Conservation (phyloP, 257 asterid species). For the Solanum chiquidenum region DNA sequence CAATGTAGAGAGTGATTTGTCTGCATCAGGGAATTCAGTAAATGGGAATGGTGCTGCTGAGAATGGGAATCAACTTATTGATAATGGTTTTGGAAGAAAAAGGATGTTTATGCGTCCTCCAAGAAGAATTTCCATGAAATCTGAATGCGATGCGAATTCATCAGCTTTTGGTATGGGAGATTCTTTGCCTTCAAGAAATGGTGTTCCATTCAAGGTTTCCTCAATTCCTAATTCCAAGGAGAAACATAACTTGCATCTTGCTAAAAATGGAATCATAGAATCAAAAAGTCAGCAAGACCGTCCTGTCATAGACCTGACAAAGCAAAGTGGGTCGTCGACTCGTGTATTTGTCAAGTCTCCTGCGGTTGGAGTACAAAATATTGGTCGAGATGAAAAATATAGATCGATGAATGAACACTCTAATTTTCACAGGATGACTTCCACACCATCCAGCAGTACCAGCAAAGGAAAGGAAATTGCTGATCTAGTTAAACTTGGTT, state of each 20-base stretch:
- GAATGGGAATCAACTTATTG: constrained; percentile 21
- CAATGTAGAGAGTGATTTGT: constrained; percentile 9
- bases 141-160: constrained; percentile 13
- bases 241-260: constrained; percentile 13
- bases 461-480: constrained; percentile 21
- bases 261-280: constrained; percentile 11
- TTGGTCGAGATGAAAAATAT: constrained; percentile 12
- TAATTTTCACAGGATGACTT: constrained; percentile 11
- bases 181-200: constrained; percentile 32
- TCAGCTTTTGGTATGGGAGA: constrained; percentile 3
- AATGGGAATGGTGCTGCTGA: constrained; percentile 19
- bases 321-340: constrained; percentile 11
- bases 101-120: constrained; percentile 19
- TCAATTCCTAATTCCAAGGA: constrained; percentile 20
- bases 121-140: constrained; percentile 14
- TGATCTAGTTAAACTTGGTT: constrained; percentile 10
- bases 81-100: constrained; percentile 31
- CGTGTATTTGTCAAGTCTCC: constrained; percentile 15
- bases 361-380: constrained; percentile 8
- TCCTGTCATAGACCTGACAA: constrained; percentile 20
- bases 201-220: constrained; percentile 9
- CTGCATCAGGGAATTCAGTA: constrained; percentile 8
- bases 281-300: constrained; percentile 7
- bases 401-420: constrained; percentile 21
- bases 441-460: constrained; percentile 6